Evolutionary conservation across 2,329 filamentous ascomycete genomes (phyloP).

Genomic region (Penicillium verrucosum): DNA sequence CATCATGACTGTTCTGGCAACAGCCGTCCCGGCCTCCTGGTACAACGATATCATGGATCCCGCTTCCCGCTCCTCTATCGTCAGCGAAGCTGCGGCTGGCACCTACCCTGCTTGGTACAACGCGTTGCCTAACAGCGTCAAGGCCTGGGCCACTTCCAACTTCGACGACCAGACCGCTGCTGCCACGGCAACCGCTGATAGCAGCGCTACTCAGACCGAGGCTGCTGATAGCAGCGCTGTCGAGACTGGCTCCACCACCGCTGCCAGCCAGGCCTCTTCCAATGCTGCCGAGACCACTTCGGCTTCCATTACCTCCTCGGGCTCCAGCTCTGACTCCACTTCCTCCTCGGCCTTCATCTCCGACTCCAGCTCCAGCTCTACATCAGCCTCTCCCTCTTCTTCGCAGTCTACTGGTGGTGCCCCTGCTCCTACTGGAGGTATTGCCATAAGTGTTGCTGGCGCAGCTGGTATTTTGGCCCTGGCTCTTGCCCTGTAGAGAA

Average conservation of each 20-base stretch:
- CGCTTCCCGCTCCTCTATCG: constrained; percentile 10
- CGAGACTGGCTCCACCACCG: not conserved
- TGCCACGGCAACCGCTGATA: not conserved
- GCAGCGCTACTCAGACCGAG: not conserved
- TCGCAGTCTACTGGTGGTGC: constrained; percentile 23
- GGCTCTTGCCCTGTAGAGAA: constrained; percentile 25
- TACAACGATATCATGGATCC: constrained; percentile 19
- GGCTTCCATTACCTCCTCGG: not conserved
- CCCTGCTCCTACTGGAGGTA: constrained; percentile 20
- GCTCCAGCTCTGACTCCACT: not conserved
- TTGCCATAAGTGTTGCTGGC: constrained; percentile 24
- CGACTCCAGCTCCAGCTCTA: constrained; percentile 1
- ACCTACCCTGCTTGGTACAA: constrained; percentile 29
- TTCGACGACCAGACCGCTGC: not conserved
- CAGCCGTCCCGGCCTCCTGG: constrained; percentile 25
- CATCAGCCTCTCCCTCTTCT: constrained; percentile 9
- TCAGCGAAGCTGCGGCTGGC: constrained; percentile 19
- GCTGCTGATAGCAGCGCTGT: not conserved
- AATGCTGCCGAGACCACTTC: not conserved
- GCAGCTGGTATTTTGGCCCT: constrained; percentile 26
- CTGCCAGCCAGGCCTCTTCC: constrained; percentile 2
- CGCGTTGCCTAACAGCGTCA: constrained; percentile 22
- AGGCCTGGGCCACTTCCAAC: constrained; percentile 22
- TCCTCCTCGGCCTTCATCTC: constrained; percentile 2
- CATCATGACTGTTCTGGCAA: constrained; percentile 25